phyloP scores from a whole-genome alignment of 2,329 filamentous ascomycete genomes.

The Penicillium sp. region DNA sequence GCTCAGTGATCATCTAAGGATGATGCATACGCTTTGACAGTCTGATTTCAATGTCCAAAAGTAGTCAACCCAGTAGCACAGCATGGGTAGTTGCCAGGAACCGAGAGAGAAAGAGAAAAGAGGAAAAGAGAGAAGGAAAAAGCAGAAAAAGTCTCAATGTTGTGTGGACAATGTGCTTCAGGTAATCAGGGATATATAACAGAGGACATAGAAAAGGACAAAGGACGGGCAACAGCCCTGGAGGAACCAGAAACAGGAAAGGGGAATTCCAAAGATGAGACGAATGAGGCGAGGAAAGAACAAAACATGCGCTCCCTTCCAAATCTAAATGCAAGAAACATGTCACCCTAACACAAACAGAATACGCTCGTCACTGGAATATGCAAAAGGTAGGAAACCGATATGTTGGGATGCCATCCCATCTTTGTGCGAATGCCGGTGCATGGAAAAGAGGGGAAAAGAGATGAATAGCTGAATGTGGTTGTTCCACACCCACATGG shows the following conservation, averaged over 20 bases:
- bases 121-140: not conserved
- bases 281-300: constrained; percentile 17
- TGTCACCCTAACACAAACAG: constrained; percentile 16
- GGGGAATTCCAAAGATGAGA: constrained; percentile 3
- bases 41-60: not conserved
- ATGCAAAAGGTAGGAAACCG: constrained; percentile 26
- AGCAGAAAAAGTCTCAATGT: constrained; percentile 14
- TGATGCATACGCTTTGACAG: not conserved
- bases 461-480: not conserved
- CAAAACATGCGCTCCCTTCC: constrained; percentile 25
- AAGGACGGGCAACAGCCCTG: constrained; percentile 12
- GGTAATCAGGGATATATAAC: constrained; percentile 32
- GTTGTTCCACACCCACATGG: not conserved
- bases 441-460: constrained; percentile 5
- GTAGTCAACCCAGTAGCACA: not conserved
- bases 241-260: not conserved
- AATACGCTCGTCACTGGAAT: constrained; percentile 28
- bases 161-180: constrained; percentile 25
- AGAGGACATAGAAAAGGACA: constrained; percentile 19
- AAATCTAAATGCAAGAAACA: constrained; percentile 30
- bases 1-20: not conserved
- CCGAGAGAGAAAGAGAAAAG: not conserved
- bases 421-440: constrained; percentile 8
- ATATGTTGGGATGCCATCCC: constrained; percentile 17
- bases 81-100: not conserved